Percentiles rank a stretch among this genome's conserved stretches.
phyloP scores from a whole-genome alignment of 257 asterid species.

The Solanum tarapatanum region DNA sequence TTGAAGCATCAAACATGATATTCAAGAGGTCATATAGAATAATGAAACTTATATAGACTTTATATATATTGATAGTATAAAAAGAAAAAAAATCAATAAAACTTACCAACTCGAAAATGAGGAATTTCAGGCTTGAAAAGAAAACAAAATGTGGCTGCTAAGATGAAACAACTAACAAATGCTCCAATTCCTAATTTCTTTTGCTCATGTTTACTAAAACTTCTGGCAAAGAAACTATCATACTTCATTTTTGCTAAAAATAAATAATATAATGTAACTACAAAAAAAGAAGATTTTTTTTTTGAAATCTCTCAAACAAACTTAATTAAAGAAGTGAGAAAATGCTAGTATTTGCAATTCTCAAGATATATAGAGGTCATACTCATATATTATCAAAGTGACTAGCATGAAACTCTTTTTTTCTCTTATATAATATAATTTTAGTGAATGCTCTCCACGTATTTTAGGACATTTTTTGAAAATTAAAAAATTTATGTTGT shows the following conservation, averaged over 20 bases:
- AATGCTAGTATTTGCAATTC: background rate
- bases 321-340: background rate
- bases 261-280: background rate
- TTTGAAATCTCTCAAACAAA: background rate
- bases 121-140: conserved; percentile 14
- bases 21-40: background rate
- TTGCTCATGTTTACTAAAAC: conserved; percentile 25
- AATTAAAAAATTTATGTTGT: background rate
- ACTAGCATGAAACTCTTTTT: background rate
- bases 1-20: background rate
- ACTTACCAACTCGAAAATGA: background rate
- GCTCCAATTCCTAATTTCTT: conserved; percentile 27
- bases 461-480: background rate
- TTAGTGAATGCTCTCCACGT: conserved; percentile 19
- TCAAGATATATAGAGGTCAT: background rate
- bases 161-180: conserved; percentile 19
- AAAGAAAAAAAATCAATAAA: background rate
- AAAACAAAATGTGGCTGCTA: conserved; percentile 17
- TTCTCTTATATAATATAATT: background rate
- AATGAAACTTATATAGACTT: background rate
- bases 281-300: background rate
- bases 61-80: background rate
- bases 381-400: background rate
- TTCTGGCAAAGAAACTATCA: conserved; percentile 21
- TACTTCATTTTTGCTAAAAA: background rate